These are phyloP conservation scores for Beauveria sp. DNA, from an alignment of 2,329 filamentous ascomycete species.

Conservation along the genomic window DNA sequence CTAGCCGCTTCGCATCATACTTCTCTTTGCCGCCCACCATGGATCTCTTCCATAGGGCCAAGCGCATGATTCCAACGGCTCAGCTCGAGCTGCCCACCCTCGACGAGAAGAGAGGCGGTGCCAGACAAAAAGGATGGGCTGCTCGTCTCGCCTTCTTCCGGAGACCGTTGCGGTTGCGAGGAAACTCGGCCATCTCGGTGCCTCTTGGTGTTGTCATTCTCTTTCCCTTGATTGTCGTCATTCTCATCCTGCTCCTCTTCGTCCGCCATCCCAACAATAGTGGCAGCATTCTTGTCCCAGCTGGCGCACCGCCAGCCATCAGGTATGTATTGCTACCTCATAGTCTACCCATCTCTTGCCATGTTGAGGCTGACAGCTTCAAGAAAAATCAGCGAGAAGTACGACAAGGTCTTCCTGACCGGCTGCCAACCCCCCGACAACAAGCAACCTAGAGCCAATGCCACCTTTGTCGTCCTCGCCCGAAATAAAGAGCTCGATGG, in stretches of 20 bases:
- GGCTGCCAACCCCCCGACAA: slow-evolving; percentile 85
- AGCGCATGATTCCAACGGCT: slow-evolving; percentile 39
- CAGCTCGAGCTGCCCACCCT: slow-evolving; percentile 39
- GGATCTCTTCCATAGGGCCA: slow-evolving; percentile 52
- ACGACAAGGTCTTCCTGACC: slow-evolving; percentile 92
- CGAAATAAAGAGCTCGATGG: slow-evolving; percentile 95
- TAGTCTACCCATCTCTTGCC: background rate
- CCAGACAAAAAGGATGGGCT: slow-evolving; percentile 31
- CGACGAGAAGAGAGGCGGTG: slow-evolving; percentile 39
- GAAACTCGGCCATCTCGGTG: slow-evolving; percentile 87
- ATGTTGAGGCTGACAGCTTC: slow-evolving; percentile 6
- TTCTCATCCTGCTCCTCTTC: slow-evolving; percentile 85
- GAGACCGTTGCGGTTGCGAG: slow-evolving; percentile 77
- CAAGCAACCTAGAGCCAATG: slow-evolving; percentile 76
- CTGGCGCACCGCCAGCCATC: slow-evolving; percentile 80
- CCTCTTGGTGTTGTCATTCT: slow-evolving; percentile 87
- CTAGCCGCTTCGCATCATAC: background rate
- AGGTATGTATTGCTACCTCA: slow-evolving; percentile 48
- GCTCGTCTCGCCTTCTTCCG: slow-evolving; percentile 70
- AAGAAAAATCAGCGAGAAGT: slow-evolving; percentile 94
- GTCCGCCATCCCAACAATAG: slow-evolving; percentile 79
- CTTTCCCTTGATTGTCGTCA: slow-evolving; percentile 84
- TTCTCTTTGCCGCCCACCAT: slow-evolving; percentile 27
- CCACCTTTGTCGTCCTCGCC: slow-evolving; percentile 90
- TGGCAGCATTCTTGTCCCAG: slow-evolving; percentile 77